A percentile compares a stretch with the other conserved stretches of the same genome.
Conservation (phyloP, 2,329 filamentous ascomycete genomes). For the Aspergillus awamori region DNA sequence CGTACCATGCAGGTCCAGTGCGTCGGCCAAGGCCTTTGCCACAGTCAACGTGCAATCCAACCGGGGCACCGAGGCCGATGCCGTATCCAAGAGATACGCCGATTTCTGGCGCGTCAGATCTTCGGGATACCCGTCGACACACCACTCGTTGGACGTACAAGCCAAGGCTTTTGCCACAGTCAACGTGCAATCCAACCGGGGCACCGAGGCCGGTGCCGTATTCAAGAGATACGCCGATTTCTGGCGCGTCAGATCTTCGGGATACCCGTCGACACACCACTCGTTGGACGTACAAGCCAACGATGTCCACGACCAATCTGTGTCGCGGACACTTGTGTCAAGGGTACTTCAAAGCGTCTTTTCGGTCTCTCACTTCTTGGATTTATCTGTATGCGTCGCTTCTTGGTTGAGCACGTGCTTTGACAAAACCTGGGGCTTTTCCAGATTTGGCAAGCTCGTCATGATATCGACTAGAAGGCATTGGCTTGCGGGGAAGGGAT, state of each 20-base stretch:
- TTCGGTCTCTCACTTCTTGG: constrained; percentile 16
- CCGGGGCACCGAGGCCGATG: too few species aligned
- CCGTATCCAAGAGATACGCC: too few species aligned
- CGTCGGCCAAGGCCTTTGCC: background rate
- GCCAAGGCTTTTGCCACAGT: background rate
- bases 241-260: too few species aligned
- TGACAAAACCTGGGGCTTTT: background rate
- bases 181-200: background rate
- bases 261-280: background rate
- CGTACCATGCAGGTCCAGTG: background rate
- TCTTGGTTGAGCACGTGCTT: constrained; percentile 20
- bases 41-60: background rate
- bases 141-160: background rate
- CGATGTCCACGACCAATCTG: background rate
- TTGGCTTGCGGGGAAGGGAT: constrained; percentile 21
- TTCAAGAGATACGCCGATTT: too few species aligned
- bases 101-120: too few species aligned
- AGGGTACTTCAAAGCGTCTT: background rate
- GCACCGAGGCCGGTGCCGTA: too few species aligned
- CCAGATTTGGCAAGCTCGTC: constrained; percentile 19
- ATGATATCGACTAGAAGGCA: constrained; percentile 21
- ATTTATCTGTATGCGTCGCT: constrained; percentile 10
- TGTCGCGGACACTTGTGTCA: background rate
- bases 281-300: background rate
- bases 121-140: background rate